These are phyloP conservation scores for Dendrobium huoshanense DNA, from an alignment of 106 monocot species.

Conservation along the genomic window DNA sequence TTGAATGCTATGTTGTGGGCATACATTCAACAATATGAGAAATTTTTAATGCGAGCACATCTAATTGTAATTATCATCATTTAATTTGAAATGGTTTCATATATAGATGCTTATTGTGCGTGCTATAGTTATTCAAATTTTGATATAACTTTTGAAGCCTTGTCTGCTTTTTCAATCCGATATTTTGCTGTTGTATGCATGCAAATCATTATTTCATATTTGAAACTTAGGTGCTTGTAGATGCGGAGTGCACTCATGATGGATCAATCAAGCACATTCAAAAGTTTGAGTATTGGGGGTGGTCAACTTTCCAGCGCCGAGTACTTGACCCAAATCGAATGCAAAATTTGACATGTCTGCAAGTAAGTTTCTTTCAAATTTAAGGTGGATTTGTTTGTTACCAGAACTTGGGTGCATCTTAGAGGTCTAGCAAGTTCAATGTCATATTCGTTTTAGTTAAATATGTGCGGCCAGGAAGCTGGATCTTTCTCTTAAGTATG, in stretches of 20 bases:
- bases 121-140: background rate
- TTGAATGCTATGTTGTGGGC: no score
- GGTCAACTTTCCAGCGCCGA: conserved; percentile 79
- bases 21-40: no score
- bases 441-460: background rate
- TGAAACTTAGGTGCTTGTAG: conserved; percentile 72
- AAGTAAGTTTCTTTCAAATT: conserved; percentile 32
- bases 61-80: background rate
- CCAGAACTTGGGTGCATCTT: background rate
- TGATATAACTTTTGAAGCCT: background rate
- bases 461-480: background rate
- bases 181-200: background rate
- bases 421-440: background rate
- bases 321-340: conserved; percentile 78
- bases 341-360: conserved; percentile 60
- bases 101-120: background rate
- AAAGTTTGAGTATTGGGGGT: conserved; percentile 94
- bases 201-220: background rate
- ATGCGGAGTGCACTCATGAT: conserved; percentile 99
- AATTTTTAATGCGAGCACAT: background rate
- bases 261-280: conserved; percentile 95
- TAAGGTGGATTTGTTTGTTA: background rate
- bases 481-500: background rate
- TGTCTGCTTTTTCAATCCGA: background rate
- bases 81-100: background rate